A percentile compares a stretch with the other conserved stretches of the same genome.
phyloP scores from a whole-genome alignment of 106 monocot species.

The Iris macrosiphon region DNA sequence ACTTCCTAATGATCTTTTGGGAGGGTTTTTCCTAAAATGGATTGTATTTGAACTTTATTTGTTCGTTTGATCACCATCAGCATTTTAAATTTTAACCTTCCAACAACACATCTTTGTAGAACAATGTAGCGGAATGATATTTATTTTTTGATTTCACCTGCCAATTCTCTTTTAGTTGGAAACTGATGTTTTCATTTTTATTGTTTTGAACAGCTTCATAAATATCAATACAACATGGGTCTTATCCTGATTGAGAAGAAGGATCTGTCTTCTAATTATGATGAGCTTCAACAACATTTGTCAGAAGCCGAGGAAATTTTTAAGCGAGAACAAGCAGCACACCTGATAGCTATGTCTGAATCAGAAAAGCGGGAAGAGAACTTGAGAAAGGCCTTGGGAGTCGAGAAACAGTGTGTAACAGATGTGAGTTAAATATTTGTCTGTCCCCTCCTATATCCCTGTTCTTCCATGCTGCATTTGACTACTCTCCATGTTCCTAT shows the following conservation, averaged over 20 bases:
- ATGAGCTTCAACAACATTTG: constrained; percentile 39
- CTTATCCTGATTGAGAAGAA: constrained; percentile 93
- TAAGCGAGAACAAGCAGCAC: constrained; percentile 67
- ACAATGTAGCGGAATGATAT: not conserved
- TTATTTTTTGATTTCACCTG: not conserved
- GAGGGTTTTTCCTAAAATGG: too few species aligned
- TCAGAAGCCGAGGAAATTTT: constrained; percentile 63
- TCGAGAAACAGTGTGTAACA: constrained; percentile 76
- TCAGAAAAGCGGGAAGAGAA: constrained; percentile 74
- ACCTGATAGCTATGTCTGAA: constrained; percentile 59
- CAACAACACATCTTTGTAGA: too few species aligned
- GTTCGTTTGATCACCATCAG: not conserved
- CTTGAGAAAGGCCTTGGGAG: constrained; percentile 55
- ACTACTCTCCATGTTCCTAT: too few species aligned
- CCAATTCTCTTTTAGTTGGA: not conserved
- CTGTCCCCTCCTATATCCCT: too few species aligned
- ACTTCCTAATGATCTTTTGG: too few species aligned
- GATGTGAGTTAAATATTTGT: constrained; percentile 72
- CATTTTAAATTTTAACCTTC: too few species aligned
- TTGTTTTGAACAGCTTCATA: constrained; percentile 55
- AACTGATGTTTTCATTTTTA: not conserved
- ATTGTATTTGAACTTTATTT: not conserved
- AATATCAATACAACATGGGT: constrained; percentile 93
- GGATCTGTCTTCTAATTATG: constrained; percentile 53
- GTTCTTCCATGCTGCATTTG: too few species aligned